phyloP scores from a whole-genome alignment of 73 alveolate genomes.

The Blepharisma japonicum region DNA sequence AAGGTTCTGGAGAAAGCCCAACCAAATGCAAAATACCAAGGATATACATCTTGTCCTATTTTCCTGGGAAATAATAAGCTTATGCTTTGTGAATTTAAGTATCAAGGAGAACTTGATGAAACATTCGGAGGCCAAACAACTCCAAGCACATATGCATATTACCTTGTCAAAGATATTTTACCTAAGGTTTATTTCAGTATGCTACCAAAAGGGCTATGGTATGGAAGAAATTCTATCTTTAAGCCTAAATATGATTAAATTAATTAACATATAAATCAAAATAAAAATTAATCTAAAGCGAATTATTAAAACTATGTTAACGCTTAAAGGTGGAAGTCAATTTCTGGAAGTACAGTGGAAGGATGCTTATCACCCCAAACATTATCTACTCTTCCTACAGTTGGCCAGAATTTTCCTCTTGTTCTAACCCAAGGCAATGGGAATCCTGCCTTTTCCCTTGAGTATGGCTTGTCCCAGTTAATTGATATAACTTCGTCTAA shows the following conservation, averaged over 20 bases:
- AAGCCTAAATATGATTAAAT: slow-evolving; percentile 37
- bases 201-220: slow-evolving; percentile 71
- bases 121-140: slow-evolving; percentile 64
- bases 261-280: no score
- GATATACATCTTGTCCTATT: slow-evolving; percentile 78
- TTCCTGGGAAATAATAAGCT: slow-evolving; percentile 69
- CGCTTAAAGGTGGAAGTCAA: slow-evolving; percentile 25
- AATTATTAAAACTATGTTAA: no score
- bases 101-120: slow-evolving; percentile 59
- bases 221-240: slow-evolving; percentile 48
- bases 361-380: slow-evolving; percentile 90
- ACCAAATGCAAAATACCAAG: slow-evolving; percentile 53
- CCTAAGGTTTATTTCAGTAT: slow-evolving; percentile 75
- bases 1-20: slow-evolving; percentile 27
- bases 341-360: slow-evolving; percentile 20
- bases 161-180: slow-evolving; percentile 65
- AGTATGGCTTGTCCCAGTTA: slow-evolving; percentile 76
- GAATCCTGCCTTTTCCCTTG: slow-evolving; percentile 93
- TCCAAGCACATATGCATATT: slow-evolving; percentile 57
- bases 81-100: slow-evolving; percentile 76
- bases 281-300: no score
- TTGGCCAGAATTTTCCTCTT: slow-evolving; percentile 91
- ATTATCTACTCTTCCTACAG: slow-evolving; percentile 87
- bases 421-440: slow-evolving; percentile 85
- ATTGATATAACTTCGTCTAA: slow-evolving; percentile 50